These are phyloP conservation scores for Candida endomychidarum DNA, from an alignment of 805 yeast species.

Conservation along the genomic window DNA sequence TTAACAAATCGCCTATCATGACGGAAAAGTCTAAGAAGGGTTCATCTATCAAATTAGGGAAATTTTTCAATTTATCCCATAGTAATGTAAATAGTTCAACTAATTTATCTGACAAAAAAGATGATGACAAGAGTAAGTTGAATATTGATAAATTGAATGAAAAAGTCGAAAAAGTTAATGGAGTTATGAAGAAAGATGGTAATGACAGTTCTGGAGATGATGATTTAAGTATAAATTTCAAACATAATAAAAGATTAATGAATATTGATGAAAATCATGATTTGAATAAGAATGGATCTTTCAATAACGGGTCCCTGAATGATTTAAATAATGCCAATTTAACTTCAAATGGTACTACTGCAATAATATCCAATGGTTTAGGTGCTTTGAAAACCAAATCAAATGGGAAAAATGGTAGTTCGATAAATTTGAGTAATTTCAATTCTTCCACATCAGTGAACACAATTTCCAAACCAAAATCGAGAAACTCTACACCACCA, in stretches of 20 bases:
- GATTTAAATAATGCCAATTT: not conserved
- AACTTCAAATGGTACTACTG: not conserved
- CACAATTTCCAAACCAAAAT: slow-evolving; percentile 2
- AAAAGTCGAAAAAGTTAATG: not conserved
- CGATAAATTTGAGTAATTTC: slow-evolving; percentile 1
- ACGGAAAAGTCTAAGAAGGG: slow-evolving; percentile 18
- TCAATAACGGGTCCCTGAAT: not conserved
- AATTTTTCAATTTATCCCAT: slow-evolving; percentile 22
- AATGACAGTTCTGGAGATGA: not conserved
- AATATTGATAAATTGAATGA: not conserved
- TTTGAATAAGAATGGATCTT: not conserved
- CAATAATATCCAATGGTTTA: slow-evolving; percentile 1
- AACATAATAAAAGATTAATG: slow-evolving; percentile 1
- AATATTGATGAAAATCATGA: slow-evolving; percentile 5
- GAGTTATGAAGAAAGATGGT: not conserved
- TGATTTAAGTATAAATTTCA: slow-evolving; percentile 7
- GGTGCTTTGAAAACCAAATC: not conserved
- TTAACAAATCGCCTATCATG: slow-evolving; percentile 9
- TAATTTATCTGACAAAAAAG: slow-evolving; percentile 2
- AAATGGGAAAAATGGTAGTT: not conserved
- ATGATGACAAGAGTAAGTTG: not conserved
- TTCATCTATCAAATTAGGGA: slow-evolving; percentile 19
- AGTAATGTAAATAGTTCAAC: slow-evolving; percentile 12
- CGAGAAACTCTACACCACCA: slow-evolving; percentile 15
- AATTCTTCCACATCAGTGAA: slow-evolving; percentile 2